Evolutionary conservation across 805 yeast genomes (phyloP).

Genomic region (Saturnispora ahearnii): DNA sequence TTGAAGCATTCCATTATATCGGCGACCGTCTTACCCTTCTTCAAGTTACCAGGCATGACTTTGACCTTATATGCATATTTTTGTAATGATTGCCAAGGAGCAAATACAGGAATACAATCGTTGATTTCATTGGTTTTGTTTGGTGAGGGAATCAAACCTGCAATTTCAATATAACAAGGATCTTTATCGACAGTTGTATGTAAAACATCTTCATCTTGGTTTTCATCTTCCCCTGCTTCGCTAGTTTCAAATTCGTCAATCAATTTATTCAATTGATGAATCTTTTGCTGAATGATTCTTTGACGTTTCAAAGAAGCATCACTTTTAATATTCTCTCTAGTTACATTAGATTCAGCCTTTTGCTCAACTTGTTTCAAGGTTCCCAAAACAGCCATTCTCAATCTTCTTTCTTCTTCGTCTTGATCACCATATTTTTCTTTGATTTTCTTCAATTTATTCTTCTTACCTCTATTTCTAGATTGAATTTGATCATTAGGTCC

Average conservation of each 20-base stretch:
- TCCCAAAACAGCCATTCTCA: conserved; percentile 77
- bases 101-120: conserved; percentile 78
- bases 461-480: conserved; percentile 68
- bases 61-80: conserved; percentile 77
- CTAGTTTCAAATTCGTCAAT: conserved; percentile 24
- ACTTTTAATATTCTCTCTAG: conserved; percentile 3
- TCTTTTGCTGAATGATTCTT: conserved; percentile 24
- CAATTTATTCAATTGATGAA: conserved; percentile 25
- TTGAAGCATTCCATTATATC: conserved; percentile 57
- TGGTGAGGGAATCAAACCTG: conserved; percentile 35
- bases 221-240: conserved; percentile 13
- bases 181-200: conserved; percentile 23
- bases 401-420: conserved; percentile 75
- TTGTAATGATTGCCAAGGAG: conserved; percentile 79
- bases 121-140: conserved; percentile 40
- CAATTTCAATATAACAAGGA: conserved; percentile 19
- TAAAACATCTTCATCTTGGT: conserved; percentile 16
- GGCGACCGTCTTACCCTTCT: conserved; percentile 78
- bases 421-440: conserved; percentile 80
- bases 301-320: conserved; percentile 13
- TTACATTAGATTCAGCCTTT: conserved; percentile 10
- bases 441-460: conserved; percentile 74
- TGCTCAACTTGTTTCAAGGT: conserved; percentile 54
- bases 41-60: conserved; percentile 67
- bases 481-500: conserved; percentile 20